Percentiles rank a stretch among this genome's conserved stretches.
These are phyloP conservation scores for Verticillium isaacii DNA, from an alignment of 2,329 filamentous ascomycete genomes.

Conservation along the genomic window DNA sequence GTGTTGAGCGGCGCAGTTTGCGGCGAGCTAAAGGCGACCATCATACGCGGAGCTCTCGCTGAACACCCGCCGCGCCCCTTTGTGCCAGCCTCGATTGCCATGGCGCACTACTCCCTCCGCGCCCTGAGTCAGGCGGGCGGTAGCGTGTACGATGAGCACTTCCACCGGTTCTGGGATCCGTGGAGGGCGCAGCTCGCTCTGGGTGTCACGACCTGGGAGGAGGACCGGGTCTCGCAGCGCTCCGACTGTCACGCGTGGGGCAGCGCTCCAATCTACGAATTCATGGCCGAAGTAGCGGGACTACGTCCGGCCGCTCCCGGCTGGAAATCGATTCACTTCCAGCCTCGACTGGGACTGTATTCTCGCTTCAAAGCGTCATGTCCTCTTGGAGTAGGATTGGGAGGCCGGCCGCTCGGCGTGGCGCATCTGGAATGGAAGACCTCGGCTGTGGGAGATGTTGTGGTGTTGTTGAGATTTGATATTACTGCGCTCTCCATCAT, in stretches of 20 bases:
- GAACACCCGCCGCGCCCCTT: background rate
- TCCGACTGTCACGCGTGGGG: slow-evolving; percentile 19
- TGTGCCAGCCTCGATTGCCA: slow-evolving; percentile 4
- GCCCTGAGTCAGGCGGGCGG: slow-evolving; percentile 6
- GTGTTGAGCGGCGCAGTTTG: slow-evolving; percentile 24
- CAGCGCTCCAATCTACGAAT: slow-evolving; percentile 14
- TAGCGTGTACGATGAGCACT: slow-evolving; percentile 8
- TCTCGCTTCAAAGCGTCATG: background rate
- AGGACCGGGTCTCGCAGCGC: slow-evolving; percentile 12
- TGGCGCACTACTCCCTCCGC: slow-evolving; percentile 14
- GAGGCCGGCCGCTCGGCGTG: background rate
- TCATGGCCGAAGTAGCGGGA: slow-evolving; percentile 12
- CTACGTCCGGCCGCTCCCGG: slow-evolving; percentile 8
- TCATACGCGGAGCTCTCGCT: slow-evolving; percentile 1
- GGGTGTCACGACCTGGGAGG: slow-evolving; percentile 13
- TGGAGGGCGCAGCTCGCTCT: slow-evolving; percentile 9
- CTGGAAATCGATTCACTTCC: slow-evolving; percentile 7
- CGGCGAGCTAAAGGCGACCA: slow-evolving; percentile 2
- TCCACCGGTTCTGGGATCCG: slow-evolving; percentile 11
- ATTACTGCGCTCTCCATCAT: background rate
- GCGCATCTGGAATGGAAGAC: background rate
- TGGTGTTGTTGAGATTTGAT: background rate
- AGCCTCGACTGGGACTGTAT: slow-evolving; percentile 2
- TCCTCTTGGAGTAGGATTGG: too few species aligned
- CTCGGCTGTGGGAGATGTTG: background rate